Conservation (phyloP, 2,329 filamentous ascomycete genomes). For the Fusarium ramigenum region DNA sequence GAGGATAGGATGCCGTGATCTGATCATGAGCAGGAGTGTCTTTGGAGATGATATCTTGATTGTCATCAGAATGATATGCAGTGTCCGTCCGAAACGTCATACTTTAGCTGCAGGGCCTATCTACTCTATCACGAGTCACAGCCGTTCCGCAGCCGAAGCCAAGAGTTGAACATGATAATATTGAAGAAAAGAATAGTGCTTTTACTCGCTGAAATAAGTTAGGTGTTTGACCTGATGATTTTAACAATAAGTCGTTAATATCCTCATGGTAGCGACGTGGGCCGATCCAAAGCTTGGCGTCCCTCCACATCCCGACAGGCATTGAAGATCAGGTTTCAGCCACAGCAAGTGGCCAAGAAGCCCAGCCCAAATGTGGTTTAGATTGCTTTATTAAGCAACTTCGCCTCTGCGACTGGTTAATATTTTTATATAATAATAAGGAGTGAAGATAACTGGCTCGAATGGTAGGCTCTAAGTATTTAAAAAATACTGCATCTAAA, state of each 20-base stretch:
- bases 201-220: accelerated
- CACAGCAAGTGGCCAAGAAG: not conserved
- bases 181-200: accelerated
- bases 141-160: not conserved
- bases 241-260: not conserved
- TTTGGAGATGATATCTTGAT: not conserved
- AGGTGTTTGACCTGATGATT: not conserved
- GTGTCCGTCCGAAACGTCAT: not conserved
- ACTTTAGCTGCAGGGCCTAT: not conserved
- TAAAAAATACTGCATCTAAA: accelerated
- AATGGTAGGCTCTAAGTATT: accelerated
- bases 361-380: accelerated
- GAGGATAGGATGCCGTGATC: accelerated
- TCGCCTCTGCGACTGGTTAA: accelerated
- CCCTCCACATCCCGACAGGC: not conserved
- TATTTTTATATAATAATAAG: accelerated
- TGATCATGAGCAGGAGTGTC: accelerated
- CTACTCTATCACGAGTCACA: not conserved
- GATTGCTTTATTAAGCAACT: not conserved
- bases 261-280: not conserved
- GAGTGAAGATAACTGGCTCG: accelerated
- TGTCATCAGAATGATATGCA: too few species aligned
- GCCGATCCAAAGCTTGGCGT: not conserved
- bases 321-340: not conserved
- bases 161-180: not conserved